Evolutionary conservation across 2,329 filamentous ascomycete genomes (phyloP).

Genomic region (Aspergillus pseudoglaucus): DNA sequence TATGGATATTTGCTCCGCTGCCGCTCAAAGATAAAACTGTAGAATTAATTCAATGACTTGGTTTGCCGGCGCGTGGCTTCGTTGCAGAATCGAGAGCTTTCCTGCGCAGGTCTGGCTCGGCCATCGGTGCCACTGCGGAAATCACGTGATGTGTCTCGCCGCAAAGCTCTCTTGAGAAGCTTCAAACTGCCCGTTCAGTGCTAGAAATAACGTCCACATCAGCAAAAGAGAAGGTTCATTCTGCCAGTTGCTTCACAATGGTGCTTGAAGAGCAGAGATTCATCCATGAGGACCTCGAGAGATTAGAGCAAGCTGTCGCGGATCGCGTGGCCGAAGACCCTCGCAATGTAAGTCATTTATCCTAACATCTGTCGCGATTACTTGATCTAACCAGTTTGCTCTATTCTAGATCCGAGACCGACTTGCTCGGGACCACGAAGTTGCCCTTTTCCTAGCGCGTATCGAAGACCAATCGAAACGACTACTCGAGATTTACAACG

Average conservation of each 20-base stretch:
- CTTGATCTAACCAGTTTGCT: conserved; percentile 7
- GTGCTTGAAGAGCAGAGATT: conserved; percentile 88
- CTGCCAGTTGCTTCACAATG: conserved; percentile 44
- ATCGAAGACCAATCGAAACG: conserved; percentile 80
- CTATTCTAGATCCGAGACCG: conserved; percentile 71
- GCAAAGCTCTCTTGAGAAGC: conserved; percentile 19
- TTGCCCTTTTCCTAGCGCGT: conserved; percentile 76
- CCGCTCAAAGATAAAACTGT: conserved; percentile 5
- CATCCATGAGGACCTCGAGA: conserved; percentile 92
- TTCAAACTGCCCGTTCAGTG: conserved; percentile 2
- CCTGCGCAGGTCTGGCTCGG: conserved; percentile 19
- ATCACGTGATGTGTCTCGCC: conserved; percentile 19
- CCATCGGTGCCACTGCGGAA: conserved; percentile 11
- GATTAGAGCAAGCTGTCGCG: conserved; percentile 86
- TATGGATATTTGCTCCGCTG: conserved; percentile 8
- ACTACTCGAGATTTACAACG: conserved; percentile 76
- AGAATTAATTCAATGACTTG: conserved; percentile 5
- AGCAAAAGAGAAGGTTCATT: neutral
- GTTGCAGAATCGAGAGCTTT: conserved; percentile 3
- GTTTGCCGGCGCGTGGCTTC: neutral
- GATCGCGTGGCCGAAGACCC: conserved; percentile 86
- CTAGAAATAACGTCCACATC: neutral
- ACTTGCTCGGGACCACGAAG: conserved; percentile 84
- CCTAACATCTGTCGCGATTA: conserved; percentile 2
- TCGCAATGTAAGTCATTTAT: conserved; percentile 60